Percentiles rank a stretch among this genome's conserved stretches.
These are phyloP conservation scores for Pyrenochaeta sp. DNA, from an alignment of 2,329 filamentous ascomycete species.

Conservation along the genomic window DNA sequence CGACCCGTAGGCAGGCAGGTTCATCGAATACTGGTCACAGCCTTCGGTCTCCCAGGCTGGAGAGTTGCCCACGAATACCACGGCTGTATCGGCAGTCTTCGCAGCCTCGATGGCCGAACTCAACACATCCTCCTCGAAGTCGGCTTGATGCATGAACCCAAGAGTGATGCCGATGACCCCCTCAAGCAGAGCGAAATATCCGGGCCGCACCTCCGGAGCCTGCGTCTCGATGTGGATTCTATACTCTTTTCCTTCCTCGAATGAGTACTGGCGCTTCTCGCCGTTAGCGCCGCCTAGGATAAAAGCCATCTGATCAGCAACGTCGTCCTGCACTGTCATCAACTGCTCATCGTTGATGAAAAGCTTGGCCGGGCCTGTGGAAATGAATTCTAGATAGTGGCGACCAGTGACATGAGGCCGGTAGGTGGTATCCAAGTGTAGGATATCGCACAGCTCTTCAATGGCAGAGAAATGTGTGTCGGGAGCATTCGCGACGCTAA, in stretches of 20 bases:
- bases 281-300: conserved; percentile 26
- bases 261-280: conserved; percentile 17
- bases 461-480: too few relatives aligned
- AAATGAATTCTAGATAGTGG: conserved; percentile 27
- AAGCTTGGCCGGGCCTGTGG: conserved; percentile 18
- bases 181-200: conserved; percentile 25
- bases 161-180: conserved; percentile 20
- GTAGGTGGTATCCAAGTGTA: conserved; percentile 22
- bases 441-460: conserved; percentile 8
- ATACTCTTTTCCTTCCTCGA: conserved; percentile 12
- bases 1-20: conserved; percentile 60
- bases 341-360: conserved; percentile 21
- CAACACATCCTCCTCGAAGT: conserved; percentile 27
- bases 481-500: too few relatives aligned
- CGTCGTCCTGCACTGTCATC: conserved; percentile 9
- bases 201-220: conserved; percentile 14
- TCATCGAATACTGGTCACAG: conserved; percentile 25
- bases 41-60: conserved; percentile 36
- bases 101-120: conserved; percentile 24
- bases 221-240: conserved; percentile 19
- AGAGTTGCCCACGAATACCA: conserved; percentile 72
- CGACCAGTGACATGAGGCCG: conserved; percentile 10
- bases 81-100: conserved; percentile 67
- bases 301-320: conserved; percentile 24
- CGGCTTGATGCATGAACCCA: conserved; percentile 20